Conservation (phyloP, 768 basidiomycete genomes). For the Lentinula boryana region DNA sequence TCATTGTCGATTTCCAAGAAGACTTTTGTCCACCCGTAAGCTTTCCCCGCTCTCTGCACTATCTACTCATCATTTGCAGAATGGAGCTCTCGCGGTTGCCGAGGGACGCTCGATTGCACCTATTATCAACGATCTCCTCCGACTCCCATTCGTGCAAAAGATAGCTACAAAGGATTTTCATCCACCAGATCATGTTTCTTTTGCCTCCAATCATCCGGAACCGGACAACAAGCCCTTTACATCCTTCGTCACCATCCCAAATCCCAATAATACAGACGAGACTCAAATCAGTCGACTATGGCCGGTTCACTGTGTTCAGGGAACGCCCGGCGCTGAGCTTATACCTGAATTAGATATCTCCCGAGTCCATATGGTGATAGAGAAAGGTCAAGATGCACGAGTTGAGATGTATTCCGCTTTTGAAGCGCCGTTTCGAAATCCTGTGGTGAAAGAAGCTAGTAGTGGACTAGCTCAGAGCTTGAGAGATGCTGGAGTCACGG, state of each 20-base stretch:
- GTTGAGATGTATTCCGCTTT: slow-evolving; percentile 71
- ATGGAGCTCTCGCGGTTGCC: slow-evolving; percentile 67
- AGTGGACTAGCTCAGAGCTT: slow-evolving; percentile 17
- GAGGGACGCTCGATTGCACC: slow-evolving; percentile 54
- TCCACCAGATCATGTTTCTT: slow-evolving; percentile 63
- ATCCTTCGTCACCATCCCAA: slow-evolving; percentile 19
- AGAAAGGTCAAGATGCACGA: slow-evolving; percentile 34
- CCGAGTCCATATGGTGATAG: slow-evolving; percentile 14
- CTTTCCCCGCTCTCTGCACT: neutral
- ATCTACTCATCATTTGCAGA: neutral
- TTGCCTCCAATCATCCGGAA: slow-evolving; percentile 36
- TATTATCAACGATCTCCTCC: slow-evolving; percentile 50
- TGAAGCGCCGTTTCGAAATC: slow-evolving; percentile 33
- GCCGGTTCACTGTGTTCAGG: slow-evolving; percentile 67
- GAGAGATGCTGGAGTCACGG: slow-evolving; percentile 28
- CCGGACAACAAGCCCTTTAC: slow-evolving; percentile 16
- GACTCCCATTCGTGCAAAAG: slow-evolving; percentile 43
- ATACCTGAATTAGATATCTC: slow-evolving; percentile 33
- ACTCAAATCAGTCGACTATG: slow-evolving; percentile 47
- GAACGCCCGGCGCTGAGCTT: slow-evolving; percentile 43
- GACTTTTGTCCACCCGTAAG: slow-evolving; percentile 54
- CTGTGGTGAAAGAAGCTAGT: slow-evolving; percentile 10
- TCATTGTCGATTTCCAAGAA: slow-evolving; percentile 78
- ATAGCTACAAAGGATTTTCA: slow-evolving; percentile 58
- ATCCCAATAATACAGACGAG: slow-evolving; percentile 27